Conservation (phyloP, 352 stramenopile genomes). For the Saprolegnia parasitica region DNA sequence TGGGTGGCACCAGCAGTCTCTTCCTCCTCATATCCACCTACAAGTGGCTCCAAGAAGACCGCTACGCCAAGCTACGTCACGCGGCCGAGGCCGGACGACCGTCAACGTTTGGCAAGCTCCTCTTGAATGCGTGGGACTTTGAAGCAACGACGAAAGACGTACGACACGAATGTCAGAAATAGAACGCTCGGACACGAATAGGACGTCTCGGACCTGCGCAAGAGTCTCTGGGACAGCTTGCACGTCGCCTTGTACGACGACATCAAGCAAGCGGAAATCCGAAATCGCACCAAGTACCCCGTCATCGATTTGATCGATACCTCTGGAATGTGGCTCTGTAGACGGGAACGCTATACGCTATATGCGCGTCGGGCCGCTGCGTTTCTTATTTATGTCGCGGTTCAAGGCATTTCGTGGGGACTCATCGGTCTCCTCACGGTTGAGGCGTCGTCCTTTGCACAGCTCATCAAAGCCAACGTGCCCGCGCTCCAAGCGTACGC, state of each 20-base stretch:
- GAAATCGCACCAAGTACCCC: constrained; percentile 43
- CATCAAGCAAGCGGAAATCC: constrained; percentile 44
- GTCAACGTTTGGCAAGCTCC: constrained; percentile 53
- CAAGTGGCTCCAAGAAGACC: constrained; percentile 75
- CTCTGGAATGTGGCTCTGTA: no score
- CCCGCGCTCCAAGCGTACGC: constrained; percentile 49
- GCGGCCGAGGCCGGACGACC: constrained; percentile 39
- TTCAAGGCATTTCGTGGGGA: constrained; percentile 64
- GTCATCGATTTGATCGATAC: neutral
- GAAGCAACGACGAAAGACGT: constrained; percentile 43
- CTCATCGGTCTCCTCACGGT: constrained; percentile 71
- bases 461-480: constrained; percentile 39
- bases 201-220: constrained; percentile 55
- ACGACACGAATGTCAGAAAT: neutral
- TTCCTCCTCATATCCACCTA: constrained; percentile 54
- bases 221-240: constrained; percentile 55
- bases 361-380: constrained; percentile 45
- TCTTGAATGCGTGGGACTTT: constrained; percentile 77
- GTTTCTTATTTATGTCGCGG: constrained; percentile 53
- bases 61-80: constrained; percentile 49
- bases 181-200: constrained; percentile 14
- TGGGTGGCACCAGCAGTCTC: constrained; percentile 45
- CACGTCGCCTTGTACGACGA: constrained; percentile 56
- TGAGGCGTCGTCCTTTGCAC: constrained; percentile 55
- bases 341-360: constrained; percentile 52